Conservation (phyloP, 164 flowering plant genomes). For the Vitis labrusca region DNA sequence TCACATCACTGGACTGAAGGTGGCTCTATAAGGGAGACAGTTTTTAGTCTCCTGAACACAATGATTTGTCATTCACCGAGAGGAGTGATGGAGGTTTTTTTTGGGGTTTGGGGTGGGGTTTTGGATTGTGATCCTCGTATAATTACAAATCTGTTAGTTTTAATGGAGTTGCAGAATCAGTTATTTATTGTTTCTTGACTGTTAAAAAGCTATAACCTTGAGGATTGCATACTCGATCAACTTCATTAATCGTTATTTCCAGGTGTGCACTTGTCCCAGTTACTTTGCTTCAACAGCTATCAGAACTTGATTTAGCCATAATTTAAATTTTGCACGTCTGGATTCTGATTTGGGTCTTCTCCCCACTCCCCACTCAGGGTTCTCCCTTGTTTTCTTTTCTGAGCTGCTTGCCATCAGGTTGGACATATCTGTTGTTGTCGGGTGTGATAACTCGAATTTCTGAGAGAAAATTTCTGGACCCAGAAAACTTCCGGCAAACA, state of each 20-base stretch:
- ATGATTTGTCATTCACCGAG: too few relatives aligned
- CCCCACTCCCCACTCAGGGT: slow-evolving; percentile 36
- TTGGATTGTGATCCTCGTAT: too few relatives aligned
- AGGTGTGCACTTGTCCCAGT: slow-evolving; percentile 37
- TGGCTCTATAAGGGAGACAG: too few relatives aligned
- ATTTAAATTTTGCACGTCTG: background rate
- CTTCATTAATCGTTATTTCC: slow-evolving; percentile 76
- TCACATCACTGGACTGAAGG: too few relatives aligned
- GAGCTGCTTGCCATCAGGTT: slow-evolving; percentile 79
- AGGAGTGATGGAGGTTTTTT: too few relatives aligned
- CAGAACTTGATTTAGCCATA: too few relatives aligned
- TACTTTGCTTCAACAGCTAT: too few relatives aligned
- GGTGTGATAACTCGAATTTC: slow-evolving; percentile 61
- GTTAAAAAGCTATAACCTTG: slow-evolving; percentile 63
- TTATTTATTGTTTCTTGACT: slow-evolving; percentile 40
- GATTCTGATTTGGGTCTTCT: background rate
- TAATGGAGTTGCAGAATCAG: background rate
- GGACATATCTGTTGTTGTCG: slow-evolving; percentile 59
- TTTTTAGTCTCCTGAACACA: too few relatives aligned
- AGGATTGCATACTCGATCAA: slow-evolving; percentile 76
- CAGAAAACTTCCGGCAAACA: slow-evolving; percentile 69
- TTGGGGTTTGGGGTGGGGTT: too few relatives aligned
- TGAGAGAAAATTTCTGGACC: slow-evolving; percentile 64
- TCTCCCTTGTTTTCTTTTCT: slow-evolving; percentile 63
- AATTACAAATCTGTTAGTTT: too few relatives aligned